These are phyloP conservation scores for Entophlyctis luteolus DNA, from an alignment of 192 early-diverging fungal species.

Conservation along the genomic window DNA sequence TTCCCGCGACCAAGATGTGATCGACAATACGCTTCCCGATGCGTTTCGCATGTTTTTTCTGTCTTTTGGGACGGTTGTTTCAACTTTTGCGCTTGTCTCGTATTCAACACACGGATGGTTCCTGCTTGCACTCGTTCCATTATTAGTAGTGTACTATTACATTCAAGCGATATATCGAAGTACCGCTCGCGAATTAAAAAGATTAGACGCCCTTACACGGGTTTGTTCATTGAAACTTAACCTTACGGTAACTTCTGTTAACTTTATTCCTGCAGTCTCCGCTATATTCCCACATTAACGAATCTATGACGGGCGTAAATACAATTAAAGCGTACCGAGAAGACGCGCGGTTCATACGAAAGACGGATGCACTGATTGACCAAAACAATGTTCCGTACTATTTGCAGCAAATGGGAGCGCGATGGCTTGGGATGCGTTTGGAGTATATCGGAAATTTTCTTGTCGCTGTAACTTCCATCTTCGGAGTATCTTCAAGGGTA, in stretches of 20 bases:
- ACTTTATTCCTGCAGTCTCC: too few species aligned
- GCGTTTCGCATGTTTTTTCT: slow-evolving; percentile 45
- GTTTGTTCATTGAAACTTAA: too few species aligned
- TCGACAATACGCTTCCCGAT: slow-evolving; percentile 30
- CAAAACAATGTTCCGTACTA: slow-evolving; percentile 76
- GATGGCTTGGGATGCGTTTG: slow-evolving; percentile 33
- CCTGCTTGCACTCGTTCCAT: slow-evolving; percentile 11
- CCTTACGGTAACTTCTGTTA: too few species aligned
- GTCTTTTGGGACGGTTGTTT: slow-evolving; percentile 18
- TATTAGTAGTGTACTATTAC: slow-evolving; percentile 32
- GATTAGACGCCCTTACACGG: slow-evolving; percentile 30
- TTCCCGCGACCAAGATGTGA: slow-evolving; percentile 62
- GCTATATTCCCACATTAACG: slow-evolving; percentile 71
- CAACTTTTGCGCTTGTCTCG: slow-evolving; percentile 25
- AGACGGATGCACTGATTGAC: slow-evolving; percentile 68
- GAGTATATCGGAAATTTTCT: slow-evolving; percentile 56
- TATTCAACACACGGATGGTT: slow-evolving; percentile 31
- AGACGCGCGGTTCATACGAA: slow-evolving; percentile 64
- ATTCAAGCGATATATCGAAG: slow-evolving; percentile 30
- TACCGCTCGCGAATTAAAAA: slow-evolving; percentile 38
- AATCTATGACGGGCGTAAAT: slow-evolving; percentile 70
- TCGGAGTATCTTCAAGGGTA: slow-evolving; percentile 55
- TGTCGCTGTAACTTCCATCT: slow-evolving; percentile 61
- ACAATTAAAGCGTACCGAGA: slow-evolving; percentile 80
- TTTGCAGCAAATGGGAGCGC: slow-evolving; percentile 48